phyloP scores from a whole-genome alignment of 805 yeast genomes.

The Nematodospora valgi region DNA sequence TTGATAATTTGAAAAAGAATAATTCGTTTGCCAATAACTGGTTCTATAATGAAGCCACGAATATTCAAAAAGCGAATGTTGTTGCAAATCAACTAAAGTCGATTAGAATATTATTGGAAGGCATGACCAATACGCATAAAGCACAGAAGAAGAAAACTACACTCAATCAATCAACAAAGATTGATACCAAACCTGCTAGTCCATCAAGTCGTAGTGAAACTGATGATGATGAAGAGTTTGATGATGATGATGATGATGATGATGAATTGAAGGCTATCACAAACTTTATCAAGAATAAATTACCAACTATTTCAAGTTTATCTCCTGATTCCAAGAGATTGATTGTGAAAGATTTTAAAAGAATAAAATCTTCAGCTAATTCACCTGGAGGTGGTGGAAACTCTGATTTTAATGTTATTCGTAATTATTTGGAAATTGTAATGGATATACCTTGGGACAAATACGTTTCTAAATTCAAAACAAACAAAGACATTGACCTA shows the following conservation, averaged over 20 bases:
- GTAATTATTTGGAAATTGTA: conserved; percentile 62
- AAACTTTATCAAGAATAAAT: conserved; percentile 32
- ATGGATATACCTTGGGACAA: conserved; percentile 63
- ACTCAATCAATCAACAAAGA: neutral
- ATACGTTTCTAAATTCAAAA: conserved; percentile 25
- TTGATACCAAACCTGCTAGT: too few species aligned
- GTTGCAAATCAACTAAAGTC: conserved; percentile 55
- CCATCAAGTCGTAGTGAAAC: too few species aligned
- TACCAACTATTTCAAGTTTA: conserved; percentile 32
- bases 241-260: conserved; percentile 45
- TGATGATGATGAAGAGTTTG: conserved; percentile 17
- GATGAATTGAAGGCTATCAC: conserved; percentile 38
- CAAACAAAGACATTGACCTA: conserved; percentile 49
- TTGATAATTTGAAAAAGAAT: conserved; percentile 30
- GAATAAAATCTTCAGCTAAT: conserved; percentile 53
- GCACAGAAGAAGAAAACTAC: conserved; percentile 1
- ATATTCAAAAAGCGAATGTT: conserved; percentile 49
- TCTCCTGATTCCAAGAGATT: conserved; percentile 38
- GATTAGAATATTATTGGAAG: conserved; percentile 47
- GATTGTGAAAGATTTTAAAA: conserved; percentile 47
- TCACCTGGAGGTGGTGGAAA: conserved; percentile 33
- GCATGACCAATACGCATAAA: conserved; percentile 31
- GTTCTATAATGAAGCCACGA: conserved; percentile 49
- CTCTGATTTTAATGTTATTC: conserved; percentile 60
- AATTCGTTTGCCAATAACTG: conserved; percentile 38